Evolutionary conservation across 2,329 filamentous ascomycete species (phyloP).

Genomic region (Pseudogymnoascus sp.): DNA sequence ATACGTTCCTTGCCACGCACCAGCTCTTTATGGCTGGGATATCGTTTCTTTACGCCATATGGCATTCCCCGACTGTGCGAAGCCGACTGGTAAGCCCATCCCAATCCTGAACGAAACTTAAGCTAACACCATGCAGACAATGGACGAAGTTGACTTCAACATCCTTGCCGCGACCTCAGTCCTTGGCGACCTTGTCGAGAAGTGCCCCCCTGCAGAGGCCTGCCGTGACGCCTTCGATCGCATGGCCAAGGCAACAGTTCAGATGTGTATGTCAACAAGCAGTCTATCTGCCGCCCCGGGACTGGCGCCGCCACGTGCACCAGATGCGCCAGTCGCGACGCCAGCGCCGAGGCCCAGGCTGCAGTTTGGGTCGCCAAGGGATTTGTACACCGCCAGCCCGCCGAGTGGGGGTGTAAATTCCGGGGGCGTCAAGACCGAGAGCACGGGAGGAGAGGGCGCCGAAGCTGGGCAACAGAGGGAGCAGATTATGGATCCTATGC

Average conservation of each 20-base stretch:
- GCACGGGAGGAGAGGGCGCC: neutral
- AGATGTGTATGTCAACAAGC: conserved; percentile 84
- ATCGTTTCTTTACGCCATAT: conserved; percentile 93
- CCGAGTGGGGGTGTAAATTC: neutral
- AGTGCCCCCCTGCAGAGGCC: conserved; percentile 89
- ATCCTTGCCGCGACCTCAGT: conserved; percentile 90
- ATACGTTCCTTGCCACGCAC: conserved; percentile 91
- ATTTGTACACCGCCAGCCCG: neutral
- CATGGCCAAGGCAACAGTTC: conserved; percentile 89
- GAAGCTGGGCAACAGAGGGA: neutral
- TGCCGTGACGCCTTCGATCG: conserved; percentile 91
- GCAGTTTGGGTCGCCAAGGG: neutral
- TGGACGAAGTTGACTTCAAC: conserved; percentile 97
- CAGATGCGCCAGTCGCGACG: neutral
- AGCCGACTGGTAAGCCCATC: conserved; percentile 63
- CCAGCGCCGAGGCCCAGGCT: neutral
- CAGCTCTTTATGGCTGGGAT: conserved; percentile 97
- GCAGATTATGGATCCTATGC: neutral
- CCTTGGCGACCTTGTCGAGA: conserved; percentile 82
- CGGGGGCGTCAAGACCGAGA: neutral
- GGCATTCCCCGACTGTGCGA: conserved; percentile 86
- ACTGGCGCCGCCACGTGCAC: neutral
- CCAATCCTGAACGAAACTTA: conserved; percentile 10
- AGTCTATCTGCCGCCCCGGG: conserved; percentile 53
- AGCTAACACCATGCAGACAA: conserved; percentile 46